These are phyloP conservation scores for Discostella stelligera DNA, from an alignment of 352 stramenopile genomes.

Conservation along the genomic window DNA sequence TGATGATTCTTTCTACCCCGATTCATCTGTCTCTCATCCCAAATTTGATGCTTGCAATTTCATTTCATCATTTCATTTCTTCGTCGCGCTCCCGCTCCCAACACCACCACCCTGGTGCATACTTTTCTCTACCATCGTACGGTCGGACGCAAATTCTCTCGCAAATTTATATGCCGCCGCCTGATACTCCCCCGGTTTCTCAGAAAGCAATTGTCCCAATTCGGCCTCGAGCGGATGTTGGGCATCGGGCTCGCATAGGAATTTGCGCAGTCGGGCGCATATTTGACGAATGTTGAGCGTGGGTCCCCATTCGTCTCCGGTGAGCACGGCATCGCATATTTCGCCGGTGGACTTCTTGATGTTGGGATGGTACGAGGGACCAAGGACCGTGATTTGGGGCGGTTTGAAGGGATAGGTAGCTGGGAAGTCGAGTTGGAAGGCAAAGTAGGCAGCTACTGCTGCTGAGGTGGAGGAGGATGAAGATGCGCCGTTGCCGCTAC, in stretches of 20 bases:
- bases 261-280: constrained; percentile 90
- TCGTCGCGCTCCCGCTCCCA: background rate
- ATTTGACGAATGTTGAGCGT: constrained; percentile 90
- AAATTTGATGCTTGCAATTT: too few species aligned
- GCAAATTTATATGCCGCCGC: constrained; percentile 88
- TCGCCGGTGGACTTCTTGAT: constrained; percentile 94
- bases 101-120: constrained; percentile 2
- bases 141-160: constrained; percentile 42
- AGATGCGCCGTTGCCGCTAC: background rate
- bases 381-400: constrained; percentile 89
- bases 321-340: constrained; percentile 92
- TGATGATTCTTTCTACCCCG: too few species aligned
- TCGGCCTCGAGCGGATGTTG: constrained; percentile 96
- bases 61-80: background rate
- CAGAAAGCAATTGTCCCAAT: constrained; percentile 91
- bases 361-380: constrained; percentile 95
- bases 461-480: constrained; percentile 83
- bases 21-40: too few species aligned
- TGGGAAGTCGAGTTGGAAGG: constrained; percentile 93
- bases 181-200: constrained; percentile 91
- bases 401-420: constrained; percentile 91
- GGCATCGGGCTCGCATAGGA: constrained; percentile 90
- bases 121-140: constrained; percentile 12
- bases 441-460: constrained; percentile 85
- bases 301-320: constrained; percentile 91